These are phyloP conservation scores for Psilocybe tampanensis DNA, from an alignment of 768 basidiomycete species.

Conservation along the genomic window DNA sequence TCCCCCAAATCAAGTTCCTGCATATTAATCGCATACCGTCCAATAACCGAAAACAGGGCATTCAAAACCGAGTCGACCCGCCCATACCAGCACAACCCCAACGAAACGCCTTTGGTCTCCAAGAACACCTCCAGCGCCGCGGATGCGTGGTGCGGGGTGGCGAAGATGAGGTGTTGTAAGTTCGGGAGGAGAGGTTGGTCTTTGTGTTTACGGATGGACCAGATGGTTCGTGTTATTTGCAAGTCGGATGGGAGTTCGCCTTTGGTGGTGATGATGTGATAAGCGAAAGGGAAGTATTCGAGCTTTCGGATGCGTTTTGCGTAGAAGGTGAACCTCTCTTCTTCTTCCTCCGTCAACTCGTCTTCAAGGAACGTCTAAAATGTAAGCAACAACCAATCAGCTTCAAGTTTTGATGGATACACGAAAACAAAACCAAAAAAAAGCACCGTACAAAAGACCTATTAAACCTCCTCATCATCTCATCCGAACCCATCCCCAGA, in stretches of 20 bases:
- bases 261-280: background rate
- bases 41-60: conserved; percentile 7
- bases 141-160: background rate
- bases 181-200: conserved; percentile 8
- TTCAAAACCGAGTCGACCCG: background rate
- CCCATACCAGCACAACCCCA: conserved; percentile 12
- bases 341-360: background rate
- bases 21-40: conserved; percentile 11
- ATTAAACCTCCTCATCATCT: background rate
- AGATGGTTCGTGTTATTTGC: background rate
- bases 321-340: conserved; percentile 10
- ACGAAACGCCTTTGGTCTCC: conserved; percentile 7
- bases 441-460: background rate
- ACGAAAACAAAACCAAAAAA: background rate
- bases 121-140: conserved; percentile 11
- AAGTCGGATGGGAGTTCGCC: conserved; percentile 1
- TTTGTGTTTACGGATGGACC: background rate
- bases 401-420: background rate
- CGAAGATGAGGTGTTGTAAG: conserved; percentile 8
- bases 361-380: background rate
- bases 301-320: conserved; percentile 10
- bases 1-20: conserved; percentile 17
- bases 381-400: too few relatives aligned
- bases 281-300: conserved; percentile 9
- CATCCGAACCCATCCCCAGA: too few relatives aligned